phyloP scores from a whole-genome alignment of 257 asterid species.

The Osmanthus fragrans region DNA sequence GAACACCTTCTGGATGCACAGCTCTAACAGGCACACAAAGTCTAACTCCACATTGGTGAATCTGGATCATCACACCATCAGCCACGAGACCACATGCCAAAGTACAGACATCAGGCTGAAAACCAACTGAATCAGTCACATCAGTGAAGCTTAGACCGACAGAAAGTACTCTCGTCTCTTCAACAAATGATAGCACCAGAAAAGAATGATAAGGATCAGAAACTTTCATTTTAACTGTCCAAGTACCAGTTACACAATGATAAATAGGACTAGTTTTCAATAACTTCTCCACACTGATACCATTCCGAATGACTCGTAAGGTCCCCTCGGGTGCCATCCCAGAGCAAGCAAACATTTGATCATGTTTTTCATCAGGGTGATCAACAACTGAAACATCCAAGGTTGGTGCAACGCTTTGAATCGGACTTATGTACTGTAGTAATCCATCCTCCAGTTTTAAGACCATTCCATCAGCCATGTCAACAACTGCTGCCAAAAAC shows the following conservation, averaged over 20 bases:
- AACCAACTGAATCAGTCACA: slow-evolving; percentile 89
- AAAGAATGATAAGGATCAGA: slow-evolving; percentile 83
- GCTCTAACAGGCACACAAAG: slow-evolving; percentile 64
- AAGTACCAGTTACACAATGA: slow-evolving; percentile 90
- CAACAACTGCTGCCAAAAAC: slow-evolving; percentile 75
- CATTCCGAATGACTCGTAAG: slow-evolving; percentile 82
- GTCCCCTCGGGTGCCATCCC: slow-evolving; percentile 97
- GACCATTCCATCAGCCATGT: slow-evolving; percentile 97
- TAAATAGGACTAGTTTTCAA: slow-evolving; percentile 86
- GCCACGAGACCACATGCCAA: slow-evolving; percentile 91
- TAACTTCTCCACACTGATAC: slow-evolving; percentile 88
- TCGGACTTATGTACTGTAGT: slow-evolving; percentile 66
- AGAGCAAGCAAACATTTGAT: slow-evolving; percentile 97
- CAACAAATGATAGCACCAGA: slow-evolving; percentile 90
- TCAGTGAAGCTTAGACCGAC: slow-evolving; percentile 94
- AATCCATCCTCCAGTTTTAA: slow-evolving; percentile 72
- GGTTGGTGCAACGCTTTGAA: slow-evolving; percentile 90
- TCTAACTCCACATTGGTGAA: slow-evolving; percentile 77
- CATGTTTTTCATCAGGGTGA: slow-evolving; percentile 74
- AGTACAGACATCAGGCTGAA: slow-evolving; percentile 82
- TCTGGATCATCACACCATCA: slow-evolving; percentile 79
- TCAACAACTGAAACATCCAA: slow-evolving; percentile 88
- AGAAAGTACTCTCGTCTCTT: slow-evolving; percentile 95
- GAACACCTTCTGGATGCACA: slow-evolving; percentile 58
- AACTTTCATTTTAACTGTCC: slow-evolving; percentile 77